phyloP scores from a whole-genome alignment of 2,329 filamentous ascomycete genomes.

The Talaromyces sp. region DNA sequence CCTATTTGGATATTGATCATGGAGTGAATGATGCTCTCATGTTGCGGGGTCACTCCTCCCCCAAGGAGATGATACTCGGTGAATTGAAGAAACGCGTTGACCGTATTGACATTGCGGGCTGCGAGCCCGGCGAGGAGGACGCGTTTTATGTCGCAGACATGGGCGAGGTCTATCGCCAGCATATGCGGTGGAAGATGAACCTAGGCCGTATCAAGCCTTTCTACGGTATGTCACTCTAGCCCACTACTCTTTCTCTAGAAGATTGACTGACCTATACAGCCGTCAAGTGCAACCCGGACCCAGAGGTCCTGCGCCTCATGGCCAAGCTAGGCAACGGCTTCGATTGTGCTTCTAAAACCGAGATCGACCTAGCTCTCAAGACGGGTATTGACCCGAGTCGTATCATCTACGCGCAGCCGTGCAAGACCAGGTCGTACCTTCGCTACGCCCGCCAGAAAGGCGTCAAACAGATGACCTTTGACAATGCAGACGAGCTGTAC shows the following conservation, averaged over 20 bases:
- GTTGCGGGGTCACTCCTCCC: conserved; percentile 44
- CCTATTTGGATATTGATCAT: conserved; percentile 40
- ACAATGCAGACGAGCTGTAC: conserved; percentile 96
- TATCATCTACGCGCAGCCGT: conserved; percentile 98
- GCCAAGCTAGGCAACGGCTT: conserved; percentile 88
- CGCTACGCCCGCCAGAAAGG: conserved; percentile 79
- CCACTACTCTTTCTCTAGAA: too few species aligned
- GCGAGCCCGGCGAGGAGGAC: conserved; percentile 90
- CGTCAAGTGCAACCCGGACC: conserved; percentile 98
- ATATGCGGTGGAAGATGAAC: conserved; percentile 95
- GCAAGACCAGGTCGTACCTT: conserved; percentile 98
- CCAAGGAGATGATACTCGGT: conserved; percentile 80
- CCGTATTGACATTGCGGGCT: conserved; percentile 79
- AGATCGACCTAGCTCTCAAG: conserved; percentile 87
- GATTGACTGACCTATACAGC: conserved; percentile 50
- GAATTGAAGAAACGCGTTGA: conserved; percentile 83
- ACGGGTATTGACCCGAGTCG: conserved; percentile 80
- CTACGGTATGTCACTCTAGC: conserved; percentile 64
- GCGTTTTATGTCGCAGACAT: conserved; percentile 98
- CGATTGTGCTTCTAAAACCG: conserved; percentile 95
- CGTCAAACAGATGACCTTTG: conserved; percentile 98
- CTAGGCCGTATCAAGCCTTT: conserved; percentile 90
- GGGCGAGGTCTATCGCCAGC: conserved; percentile 97
- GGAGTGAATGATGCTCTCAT: conserved; percentile 43
- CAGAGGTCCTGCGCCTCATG: conserved; percentile 81